phyloP scores from a whole-genome alignment of 108 stramenopile genomes.

The Fragilaria crotonensis region DNA sequence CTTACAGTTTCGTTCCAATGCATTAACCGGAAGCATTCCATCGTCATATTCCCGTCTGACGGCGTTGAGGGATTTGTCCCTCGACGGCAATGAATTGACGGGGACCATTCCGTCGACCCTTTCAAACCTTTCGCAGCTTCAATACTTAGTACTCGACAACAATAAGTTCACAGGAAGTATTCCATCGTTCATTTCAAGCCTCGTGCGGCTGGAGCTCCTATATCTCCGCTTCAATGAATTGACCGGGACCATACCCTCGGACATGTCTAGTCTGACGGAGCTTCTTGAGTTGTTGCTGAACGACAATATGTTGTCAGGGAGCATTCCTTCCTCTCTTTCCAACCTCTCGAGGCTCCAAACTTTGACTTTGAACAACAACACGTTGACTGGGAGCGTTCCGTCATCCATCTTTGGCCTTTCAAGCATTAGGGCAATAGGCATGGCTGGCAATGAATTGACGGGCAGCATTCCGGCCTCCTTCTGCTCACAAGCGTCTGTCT shows the following conservation, averaged over 20 bases:
- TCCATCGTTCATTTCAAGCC: too few relatives aligned
- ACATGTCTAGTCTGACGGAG: slow-evolving; percentile 10
- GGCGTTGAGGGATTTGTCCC: slow-evolving; percentile 17
- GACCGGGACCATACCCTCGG: slow-evolving; percentile 46
- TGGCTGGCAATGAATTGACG: slow-evolving; percentile 18
- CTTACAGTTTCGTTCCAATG: background rate
- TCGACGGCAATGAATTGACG: slow-evolving; percentile 23
- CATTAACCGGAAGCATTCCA: background rate
- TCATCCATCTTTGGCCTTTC: slow-evolving; percentile 22
- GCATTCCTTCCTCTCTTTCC: slow-evolving; percentile 49
- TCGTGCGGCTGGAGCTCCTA: too few relatives aligned
- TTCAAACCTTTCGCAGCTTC: slow-evolving; percentile 20
- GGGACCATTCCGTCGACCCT: slow-evolving; percentile 21
- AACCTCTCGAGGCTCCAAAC: slow-evolving; percentile 50
- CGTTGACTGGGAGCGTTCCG: slow-evolving; percentile 29
- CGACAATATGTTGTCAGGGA: slow-evolving; percentile 21
- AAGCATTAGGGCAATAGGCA: slow-evolving; percentile 17
- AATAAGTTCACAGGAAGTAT: slow-evolving; percentile 29
- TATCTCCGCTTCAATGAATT: slow-evolving; percentile 39
- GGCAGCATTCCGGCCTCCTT: too few relatives aligned
- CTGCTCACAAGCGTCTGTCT: too few relatives aligned
- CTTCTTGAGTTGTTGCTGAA: background rate
- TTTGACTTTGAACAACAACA: slow-evolving; percentile 33
- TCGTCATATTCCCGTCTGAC: background rate
- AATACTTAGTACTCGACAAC: slow-evolving; percentile 18